These are phyloP conservation scores for Physcia stellaris DNA, from an alignment of 495 filamentous ascomycete species.

Conservation along the genomic window DNA sequence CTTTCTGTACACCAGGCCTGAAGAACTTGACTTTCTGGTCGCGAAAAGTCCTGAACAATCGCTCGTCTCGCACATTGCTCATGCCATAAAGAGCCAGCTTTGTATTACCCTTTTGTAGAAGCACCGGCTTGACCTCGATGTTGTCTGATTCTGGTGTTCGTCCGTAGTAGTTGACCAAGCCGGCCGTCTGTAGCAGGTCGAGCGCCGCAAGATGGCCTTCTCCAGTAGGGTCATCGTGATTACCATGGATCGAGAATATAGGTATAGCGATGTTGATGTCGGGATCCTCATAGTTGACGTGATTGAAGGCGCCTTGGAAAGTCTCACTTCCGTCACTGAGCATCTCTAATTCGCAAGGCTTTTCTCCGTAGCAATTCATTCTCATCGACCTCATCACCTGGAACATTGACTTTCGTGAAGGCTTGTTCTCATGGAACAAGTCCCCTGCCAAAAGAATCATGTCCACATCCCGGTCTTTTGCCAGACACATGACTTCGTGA, in stretches of 20 bases:
- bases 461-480: slow-evolving; percentile 77
- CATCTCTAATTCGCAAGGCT: slow-evolving; percentile 90
- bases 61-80: slow-evolving; percentile 93
- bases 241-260: slow-evolving; percentile 96
- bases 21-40: slow-evolving; percentile 92
- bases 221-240: slow-evolving; percentile 94
- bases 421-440: slow-evolving; percentile 97
- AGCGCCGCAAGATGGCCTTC: slow-evolving; percentile 82
- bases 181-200: slow-evolving; percentile 81
- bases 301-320: slow-evolving; percentile 71
- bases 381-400: slow-evolving; percentile 89
- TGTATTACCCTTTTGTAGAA: slow-evolving; percentile 86
- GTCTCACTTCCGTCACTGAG: slow-evolving; percentile 82
- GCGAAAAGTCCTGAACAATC: slow-evolving; percentile 82
- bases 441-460: slow-evolving; percentile 94
- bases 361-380: slow-evolving; percentile 87
- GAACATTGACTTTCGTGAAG: slow-evolving; percentile 91
- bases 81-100: slow-evolving; percentile 93
- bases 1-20: slow-evolving; percentile 64
- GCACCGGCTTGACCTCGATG: slow-evolving; percentile 75
- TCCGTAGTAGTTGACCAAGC: slow-evolving; percentile 91
- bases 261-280: slow-evolving; percentile 97
- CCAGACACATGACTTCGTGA: slow-evolving; percentile 87
- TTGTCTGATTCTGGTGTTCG: slow-evolving; percentile 84
- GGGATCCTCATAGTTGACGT: slow-evolving; percentile 95